A percentile compares a stretch with the other conserved stretches of the same genome.
phyloP scores from a whole-genome alignment of 75 land plant genomes.

The Pinus albicaulis region DNA sequence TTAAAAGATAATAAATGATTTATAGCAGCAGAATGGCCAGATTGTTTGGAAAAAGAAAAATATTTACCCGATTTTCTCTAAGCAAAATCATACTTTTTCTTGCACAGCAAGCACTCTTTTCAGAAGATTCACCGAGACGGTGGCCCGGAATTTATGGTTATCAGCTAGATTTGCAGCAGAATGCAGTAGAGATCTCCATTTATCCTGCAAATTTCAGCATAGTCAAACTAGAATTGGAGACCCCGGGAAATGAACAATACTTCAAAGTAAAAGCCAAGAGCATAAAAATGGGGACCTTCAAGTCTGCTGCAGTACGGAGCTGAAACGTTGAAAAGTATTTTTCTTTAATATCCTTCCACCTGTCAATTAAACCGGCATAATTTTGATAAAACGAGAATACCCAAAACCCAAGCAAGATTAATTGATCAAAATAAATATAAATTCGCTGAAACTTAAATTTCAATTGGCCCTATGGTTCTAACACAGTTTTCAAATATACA shows the following conservation, averaged over 20 bases:
- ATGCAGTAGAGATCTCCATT: conserved; percentile 4
- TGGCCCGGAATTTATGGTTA: not conserved
- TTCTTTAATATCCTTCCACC: conserved; percentile 5
- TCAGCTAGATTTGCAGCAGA: not conserved
- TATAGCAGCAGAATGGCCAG: not conserved
- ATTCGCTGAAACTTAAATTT: not conserved
- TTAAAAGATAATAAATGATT: not conserved
- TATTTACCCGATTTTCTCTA: not conserved
- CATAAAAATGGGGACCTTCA: not conserved
- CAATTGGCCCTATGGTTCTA: not conserved
- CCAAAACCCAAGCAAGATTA: not conserved
- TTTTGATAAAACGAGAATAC: not conserved
- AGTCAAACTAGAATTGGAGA: not conserved
- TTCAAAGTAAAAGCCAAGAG: not conserved
- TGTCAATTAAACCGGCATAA: not conserved
- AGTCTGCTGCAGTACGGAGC: conserved; percentile 5
- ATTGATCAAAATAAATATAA: no score
- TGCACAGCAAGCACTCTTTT: not conserved
- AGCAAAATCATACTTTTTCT: not conserved
- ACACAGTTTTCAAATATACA: not conserved
- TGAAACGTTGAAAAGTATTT: not conserved
- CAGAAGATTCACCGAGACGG: not conserved
- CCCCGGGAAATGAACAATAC: not conserved
- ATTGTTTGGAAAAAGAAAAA: not conserved
- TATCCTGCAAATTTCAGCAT: not conserved